A percentile compares a stretch with the other conserved stretches of the same genome.
Conservation (phyloP, 78 protist genomes). For the Bigelowiella natans region DNA sequence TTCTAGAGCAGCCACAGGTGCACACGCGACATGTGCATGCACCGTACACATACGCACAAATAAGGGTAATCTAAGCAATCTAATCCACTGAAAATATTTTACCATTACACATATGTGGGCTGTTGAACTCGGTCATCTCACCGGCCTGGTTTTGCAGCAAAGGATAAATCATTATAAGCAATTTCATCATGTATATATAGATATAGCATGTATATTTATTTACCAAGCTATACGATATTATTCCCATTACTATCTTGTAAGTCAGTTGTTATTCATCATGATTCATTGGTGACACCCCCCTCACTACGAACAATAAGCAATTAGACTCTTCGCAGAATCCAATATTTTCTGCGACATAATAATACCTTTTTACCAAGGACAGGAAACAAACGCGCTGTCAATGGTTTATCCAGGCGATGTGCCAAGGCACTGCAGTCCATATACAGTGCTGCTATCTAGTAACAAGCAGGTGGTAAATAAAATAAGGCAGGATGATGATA, state of each 20-base stretch:
- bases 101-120: neutral
- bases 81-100: too few relatives aligned
- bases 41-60: too few relatives aligned
- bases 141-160: too few relatives aligned
- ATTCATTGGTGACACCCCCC: too few relatives aligned
- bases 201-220: neutral
- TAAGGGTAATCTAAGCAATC: too few relatives aligned
- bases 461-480: neutral
- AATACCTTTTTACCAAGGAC: neutral
- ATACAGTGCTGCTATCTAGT: neutral
- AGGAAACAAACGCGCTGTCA: slow-evolving; percentile 19
- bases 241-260: neutral
- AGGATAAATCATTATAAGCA: neutral
- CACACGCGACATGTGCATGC: too few relatives aligned
- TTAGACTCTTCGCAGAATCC: too few relatives aligned
- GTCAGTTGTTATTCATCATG: too few relatives aligned
- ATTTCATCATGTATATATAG: neutral
- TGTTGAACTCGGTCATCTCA: neutral
- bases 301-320: too few relatives aligned
- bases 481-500: too few relatives aligned
- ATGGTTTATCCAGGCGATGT: slow-evolving; percentile 21
- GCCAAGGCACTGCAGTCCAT: slow-evolving; percentile 17
- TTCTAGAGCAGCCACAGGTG: too few relatives aligned
- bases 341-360: too few relatives aligned
- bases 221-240: neutral